Percentiles rank a stretch among this genome's conserved stretches.
phyloP scores from a whole-genome alignment of 371 early-diverging fungal species.

The Phascolomyces articulosus region DNA sequence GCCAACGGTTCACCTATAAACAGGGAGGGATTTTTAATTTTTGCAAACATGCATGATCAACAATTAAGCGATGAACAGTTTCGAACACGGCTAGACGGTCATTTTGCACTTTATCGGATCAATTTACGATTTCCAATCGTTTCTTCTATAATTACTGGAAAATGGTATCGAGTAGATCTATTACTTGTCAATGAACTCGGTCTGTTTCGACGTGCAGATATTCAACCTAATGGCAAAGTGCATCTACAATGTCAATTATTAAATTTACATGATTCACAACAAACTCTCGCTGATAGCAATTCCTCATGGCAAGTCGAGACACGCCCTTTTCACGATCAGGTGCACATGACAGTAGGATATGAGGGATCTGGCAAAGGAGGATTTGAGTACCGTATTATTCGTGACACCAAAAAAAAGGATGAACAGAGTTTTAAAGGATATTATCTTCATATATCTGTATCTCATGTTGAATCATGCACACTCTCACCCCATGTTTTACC shows the following conservation, averaged over 20 bases:
- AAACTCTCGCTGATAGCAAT: background rate
- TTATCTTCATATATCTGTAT: constrained; percentile 15
- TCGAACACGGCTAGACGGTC: constrained; percentile 39
- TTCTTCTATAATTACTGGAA: constrained; percentile 15
- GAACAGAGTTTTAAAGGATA: background rate
- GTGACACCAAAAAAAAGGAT: background rate
- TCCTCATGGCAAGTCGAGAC: background rate
- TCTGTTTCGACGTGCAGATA: constrained; percentile 42
- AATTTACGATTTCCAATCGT: constrained; percentile 39
- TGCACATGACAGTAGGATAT: constrained; percentile 34
- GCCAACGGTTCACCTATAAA: too few relatives aligned
- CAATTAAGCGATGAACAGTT: constrained; percentile 36
- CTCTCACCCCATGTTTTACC: constrained; percentile 32
- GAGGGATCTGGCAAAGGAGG: constrained; percentile 47
- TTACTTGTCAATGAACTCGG: constrained; percentile 48
- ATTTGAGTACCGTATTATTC: constrained; percentile 43
- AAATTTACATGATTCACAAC: background rate
- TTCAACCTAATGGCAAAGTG: constrained; percentile 38
- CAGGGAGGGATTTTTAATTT: too few relatives aligned
- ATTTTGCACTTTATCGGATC: constrained; percentile 51
- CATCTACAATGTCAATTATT: constrained; percentile 26
- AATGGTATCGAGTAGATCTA: constrained; percentile 48
- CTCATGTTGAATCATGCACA: background rate
- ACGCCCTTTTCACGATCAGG: background rate
- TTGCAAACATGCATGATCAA: too few relatives aligned